Percentiles rank a stretch among this genome's conserved stretches.
These are phyloP conservation scores for Kwoniella pini DNA, from an alignment of 768 basidiomycete genomes.

Conservation along the genomic window DNA sequence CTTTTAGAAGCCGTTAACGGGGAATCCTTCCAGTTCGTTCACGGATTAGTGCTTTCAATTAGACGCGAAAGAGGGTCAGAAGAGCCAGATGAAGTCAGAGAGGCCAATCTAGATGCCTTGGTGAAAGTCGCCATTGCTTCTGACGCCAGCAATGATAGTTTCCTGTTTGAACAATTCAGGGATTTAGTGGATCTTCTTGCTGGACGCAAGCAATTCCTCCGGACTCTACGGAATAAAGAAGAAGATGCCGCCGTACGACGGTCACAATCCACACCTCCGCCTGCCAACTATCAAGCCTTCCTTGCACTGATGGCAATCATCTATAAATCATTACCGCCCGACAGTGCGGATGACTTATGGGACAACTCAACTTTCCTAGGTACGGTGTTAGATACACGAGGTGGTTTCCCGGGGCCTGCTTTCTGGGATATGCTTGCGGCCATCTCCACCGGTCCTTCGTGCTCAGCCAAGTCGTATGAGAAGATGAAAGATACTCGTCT, in stretches of 20 bases:
- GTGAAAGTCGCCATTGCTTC: conserved; percentile 28
- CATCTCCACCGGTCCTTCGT: conserved; percentile 35
- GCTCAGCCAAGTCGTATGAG: conserved; percentile 41
- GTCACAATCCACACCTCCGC: conserved; percentile 27
- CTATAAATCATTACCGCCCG: conserved; percentile 37
- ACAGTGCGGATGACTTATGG: conserved; percentile 41
- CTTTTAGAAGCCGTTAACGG: conserved; percentile 37
- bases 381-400: conserved; percentile 36
- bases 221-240: conserved; percentile 40
- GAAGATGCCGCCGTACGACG: conserved; percentile 40
- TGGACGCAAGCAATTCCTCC: conserved; percentile 34
- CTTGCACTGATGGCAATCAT: conserved; percentile 36
- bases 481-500: conserved; percentile 41
- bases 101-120: conserved; percentile 29
- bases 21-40: conserved; percentile 37
- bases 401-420: conserved; percentile 30
- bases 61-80: conserved; percentile 40
- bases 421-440: conserved; percentile 42
- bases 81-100: conserved; percentile 21
- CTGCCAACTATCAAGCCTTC: conserved; percentile 41
- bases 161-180: conserved; percentile 34
- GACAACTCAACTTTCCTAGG: conserved; percentile 36
- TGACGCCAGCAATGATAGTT: conserved; percentile 31
- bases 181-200: conserved; percentile 30
- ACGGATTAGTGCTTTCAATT: conserved; percentile 22